These are phyloP conservation scores for Clonostachys sp. DNA, from an alignment of 2,329 filamentous ascomycete genomes.

Conservation along the genomic window DNA sequence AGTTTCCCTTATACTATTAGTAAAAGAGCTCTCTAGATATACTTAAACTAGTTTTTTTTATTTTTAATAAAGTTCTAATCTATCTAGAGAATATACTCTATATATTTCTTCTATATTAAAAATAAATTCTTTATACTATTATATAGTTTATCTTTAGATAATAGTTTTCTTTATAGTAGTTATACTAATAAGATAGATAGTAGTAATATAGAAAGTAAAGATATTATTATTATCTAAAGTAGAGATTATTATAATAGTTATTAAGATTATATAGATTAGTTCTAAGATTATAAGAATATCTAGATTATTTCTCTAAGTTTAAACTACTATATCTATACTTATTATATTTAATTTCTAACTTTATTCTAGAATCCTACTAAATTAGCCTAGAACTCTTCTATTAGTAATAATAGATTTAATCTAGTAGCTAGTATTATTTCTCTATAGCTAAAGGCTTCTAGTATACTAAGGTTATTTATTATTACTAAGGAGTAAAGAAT, in stretches of 20 bases:
- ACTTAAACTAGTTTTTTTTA: not conserved
- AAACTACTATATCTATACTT: not conserved
- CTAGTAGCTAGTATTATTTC: not conserved
- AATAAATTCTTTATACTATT: not conserved
- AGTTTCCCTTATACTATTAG: not conserved
- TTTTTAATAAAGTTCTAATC: not conserved
- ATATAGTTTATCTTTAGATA: no score
- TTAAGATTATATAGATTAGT: not conserved
- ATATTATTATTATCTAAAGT: not conserved
- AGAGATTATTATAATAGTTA: not conserved
- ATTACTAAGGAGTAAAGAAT: not conserved
- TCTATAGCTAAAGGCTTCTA: not conserved
- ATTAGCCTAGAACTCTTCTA: not conserved
- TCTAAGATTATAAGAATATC: not conserved
- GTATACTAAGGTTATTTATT: not conserved
- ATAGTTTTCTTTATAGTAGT: no score
- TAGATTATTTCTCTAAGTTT: not conserved
- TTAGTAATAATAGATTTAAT: not conserved
- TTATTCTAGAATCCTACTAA: not conserved
- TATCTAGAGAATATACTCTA: not conserved
- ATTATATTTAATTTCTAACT: not conserved
- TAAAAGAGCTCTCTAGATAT: not conserved
- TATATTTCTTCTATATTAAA: not conserved
- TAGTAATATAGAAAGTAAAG: no score
- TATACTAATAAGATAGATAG: no score